A percentile compares a stretch with the other conserved stretches of the same genome.
These are phyloP conservation scores for Lecanicillium sp. DNA, from an alignment of 2,329 filamentous ascomycete species.

Conservation along the genomic window DNA sequence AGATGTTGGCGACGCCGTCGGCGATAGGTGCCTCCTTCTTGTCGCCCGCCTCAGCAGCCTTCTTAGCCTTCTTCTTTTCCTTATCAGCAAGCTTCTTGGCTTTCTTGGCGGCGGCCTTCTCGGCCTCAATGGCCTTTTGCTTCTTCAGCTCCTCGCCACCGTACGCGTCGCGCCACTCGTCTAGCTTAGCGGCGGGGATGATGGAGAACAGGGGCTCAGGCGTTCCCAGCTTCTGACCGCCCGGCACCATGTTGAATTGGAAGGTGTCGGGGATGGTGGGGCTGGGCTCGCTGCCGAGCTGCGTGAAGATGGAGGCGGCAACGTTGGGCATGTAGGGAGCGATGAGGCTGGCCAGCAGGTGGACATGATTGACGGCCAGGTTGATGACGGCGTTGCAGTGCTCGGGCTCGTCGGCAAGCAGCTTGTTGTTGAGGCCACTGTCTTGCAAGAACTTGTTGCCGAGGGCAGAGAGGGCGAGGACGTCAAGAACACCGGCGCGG, in stretches of 20 bases:
- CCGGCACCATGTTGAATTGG: constrained; percentile 51
- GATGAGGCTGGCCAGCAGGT: constrained; percentile 71
- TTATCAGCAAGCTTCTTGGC: constrained; percentile 43
- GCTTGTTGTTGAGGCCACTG: constrained; percentile 46
- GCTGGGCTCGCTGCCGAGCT: constrained; percentile 55
- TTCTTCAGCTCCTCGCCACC: constrained; percentile 59
- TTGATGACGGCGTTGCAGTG: constrained; percentile 57
- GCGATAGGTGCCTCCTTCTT: neutral
- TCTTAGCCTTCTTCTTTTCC: constrained; percentile 34
- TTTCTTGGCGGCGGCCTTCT: constrained; percentile 44
- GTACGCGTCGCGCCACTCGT: constrained; percentile 74
- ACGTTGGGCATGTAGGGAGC: constrained; percentile 83
- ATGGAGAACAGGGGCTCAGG: constrained; percentile 73
- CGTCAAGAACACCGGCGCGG: constrained; percentile 55
- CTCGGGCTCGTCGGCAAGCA: constrained; percentile 45
- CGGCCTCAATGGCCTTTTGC: constrained; percentile 53
- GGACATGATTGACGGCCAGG: constrained; percentile 74
- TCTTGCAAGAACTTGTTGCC: constrained; percentile 45
- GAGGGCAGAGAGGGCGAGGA: constrained; percentile 58
- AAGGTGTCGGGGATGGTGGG: constrained; percentile 58
- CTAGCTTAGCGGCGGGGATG: constrained; percentile 74
- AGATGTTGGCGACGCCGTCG: constrained; percentile 4
- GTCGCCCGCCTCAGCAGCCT: constrained; percentile 24
- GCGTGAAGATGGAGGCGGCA: constrained; percentile 64
- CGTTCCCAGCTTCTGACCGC: constrained; percentile 75